Base-by-base conservation (phyloP, 768 basidiomycete species). In the Russula griseocarnosa region DNA sequence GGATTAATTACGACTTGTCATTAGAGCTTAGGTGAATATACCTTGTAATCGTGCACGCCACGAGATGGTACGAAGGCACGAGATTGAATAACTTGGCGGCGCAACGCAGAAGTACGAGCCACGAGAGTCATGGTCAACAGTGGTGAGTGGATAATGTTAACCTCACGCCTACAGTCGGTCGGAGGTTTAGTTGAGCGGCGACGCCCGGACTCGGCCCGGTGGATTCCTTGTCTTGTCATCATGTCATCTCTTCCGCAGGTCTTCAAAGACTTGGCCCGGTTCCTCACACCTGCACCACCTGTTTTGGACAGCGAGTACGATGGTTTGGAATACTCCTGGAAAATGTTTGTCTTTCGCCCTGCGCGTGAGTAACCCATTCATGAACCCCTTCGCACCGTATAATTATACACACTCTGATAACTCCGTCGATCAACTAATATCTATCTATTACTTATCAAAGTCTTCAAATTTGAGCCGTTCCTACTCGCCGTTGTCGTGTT, bases 291-390 rank as follows among this genome's bases (percentile, higher is more conserved):
- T 13, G 79, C 84, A 0, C 82, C 85, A 3, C 76, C 84, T 60
- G 70, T 80, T 38, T 77, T 82, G 26, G 75, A 79, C 13, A 74
- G 76, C 8, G 77, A 87, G 9, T 97, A 94, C 73, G 80, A 87
- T 40, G 94, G 93, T 22, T 74, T 83, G 52, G 82, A 97, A 74
- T 86, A 79, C 73, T 80, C 76, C 66, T 94, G 88, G 86, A 86
- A 81, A 71, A 77, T 84, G 60, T 75, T 97, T 69, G 83, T 86
- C 42, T 92, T 96, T 76, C 81, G 93, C 49, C 94, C 94, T 22
- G 90, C 87, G 10, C 72, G 88, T 88, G 71, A 68, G 86, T 78
- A 32, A 32, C 20, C 30, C n/a, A 7, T 46, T n/a, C 22, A 22
- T 61, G 26, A n/a, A 22, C 8, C 13, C 14, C 22, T 47, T n/a